Conservation (phyloP, 73 alveolate species). For the Paramecium sexaurelia region DNA sequence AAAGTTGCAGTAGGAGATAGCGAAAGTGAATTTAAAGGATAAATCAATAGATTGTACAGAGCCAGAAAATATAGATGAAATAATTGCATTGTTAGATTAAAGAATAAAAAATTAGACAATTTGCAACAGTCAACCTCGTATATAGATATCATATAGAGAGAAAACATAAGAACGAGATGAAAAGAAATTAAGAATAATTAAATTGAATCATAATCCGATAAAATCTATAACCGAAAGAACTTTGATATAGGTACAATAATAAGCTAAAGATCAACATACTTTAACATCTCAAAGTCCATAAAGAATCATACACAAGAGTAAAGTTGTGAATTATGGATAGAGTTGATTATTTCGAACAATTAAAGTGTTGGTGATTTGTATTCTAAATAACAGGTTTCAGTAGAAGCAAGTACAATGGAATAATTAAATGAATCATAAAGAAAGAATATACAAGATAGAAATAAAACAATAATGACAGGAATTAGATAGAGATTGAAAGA, state of each 20-base stretch:
- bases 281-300: background rate
- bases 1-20: constrained; percentile 21
- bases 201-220: background rate
- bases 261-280: background rate
- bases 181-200: background rate
- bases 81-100: background rate
- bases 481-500: background rate
- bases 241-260: background rate
- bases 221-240: constrained; percentile 4
- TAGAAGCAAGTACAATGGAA: constrained; percentile 17
- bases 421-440: background rate
- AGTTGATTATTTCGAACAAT: background rate
- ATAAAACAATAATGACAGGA: background rate
- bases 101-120: background rate
- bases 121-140: constrained; percentile 1
- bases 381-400: background rate
- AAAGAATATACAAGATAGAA: background rate
- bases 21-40: background rate
- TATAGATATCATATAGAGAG: background rate
- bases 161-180: background rate
- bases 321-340: background rate
- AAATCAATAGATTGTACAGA: constrained; percentile 28
- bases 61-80: constrained; percentile 7
- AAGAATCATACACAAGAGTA: constrained; percentile 13
- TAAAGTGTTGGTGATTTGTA: background rate